A percentile compares a stretch with the other conserved stretches of the same genome.
Conservation (phyloP, 2,329 filamentous ascomycete genomes). For the Phaeosphaeriaceae sp. region DNA sequence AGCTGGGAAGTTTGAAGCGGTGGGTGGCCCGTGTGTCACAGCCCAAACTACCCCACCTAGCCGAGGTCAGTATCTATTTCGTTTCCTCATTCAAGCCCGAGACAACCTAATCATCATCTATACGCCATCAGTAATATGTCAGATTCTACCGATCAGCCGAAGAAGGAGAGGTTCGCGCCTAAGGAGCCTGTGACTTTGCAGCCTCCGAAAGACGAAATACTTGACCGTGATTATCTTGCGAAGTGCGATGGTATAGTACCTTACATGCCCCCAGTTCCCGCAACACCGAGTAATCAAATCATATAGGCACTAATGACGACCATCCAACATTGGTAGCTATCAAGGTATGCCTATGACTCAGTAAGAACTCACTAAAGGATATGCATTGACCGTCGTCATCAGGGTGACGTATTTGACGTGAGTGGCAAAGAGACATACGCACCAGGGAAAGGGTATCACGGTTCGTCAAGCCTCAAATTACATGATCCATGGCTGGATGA, state of each 20-base stretch:
- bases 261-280: background rate
- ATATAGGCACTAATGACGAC: conserved; percentile 67
- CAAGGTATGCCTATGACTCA: conserved; percentile 49
- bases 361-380: background rate
- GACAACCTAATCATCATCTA: conserved; percentile 7
- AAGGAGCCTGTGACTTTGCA: conserved; percentile 77
- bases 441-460: conserved; percentile 81
- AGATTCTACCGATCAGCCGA: conserved; percentile 39
- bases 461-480: conserved; percentile 59
- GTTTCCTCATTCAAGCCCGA: conserved; percentile 2
- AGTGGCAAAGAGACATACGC: conserved; percentile 87
- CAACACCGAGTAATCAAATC: conserved; percentile 1
- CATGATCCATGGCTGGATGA: background rate
- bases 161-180: conserved; percentile 71
- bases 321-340: conserved; percentile 67
- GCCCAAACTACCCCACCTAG: conserved; percentile 24
- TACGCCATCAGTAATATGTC: conserved; percentile 34
- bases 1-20: background rate
- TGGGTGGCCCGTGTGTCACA: conserved; percentile 12
- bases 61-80: conserved; percentile 17
- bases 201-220: conserved; percentile 86
- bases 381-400: conserved; percentile 8
- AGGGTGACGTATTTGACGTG: conserved; percentile 96
- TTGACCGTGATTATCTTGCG: conserved; percentile 78
- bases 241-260: conserved; percentile 76